These are phyloP conservation scores for Phlyctochytrium planicorne DNA, from an alignment of 192 early-diverging fungal genomes.

Conservation along the genomic window DNA sequence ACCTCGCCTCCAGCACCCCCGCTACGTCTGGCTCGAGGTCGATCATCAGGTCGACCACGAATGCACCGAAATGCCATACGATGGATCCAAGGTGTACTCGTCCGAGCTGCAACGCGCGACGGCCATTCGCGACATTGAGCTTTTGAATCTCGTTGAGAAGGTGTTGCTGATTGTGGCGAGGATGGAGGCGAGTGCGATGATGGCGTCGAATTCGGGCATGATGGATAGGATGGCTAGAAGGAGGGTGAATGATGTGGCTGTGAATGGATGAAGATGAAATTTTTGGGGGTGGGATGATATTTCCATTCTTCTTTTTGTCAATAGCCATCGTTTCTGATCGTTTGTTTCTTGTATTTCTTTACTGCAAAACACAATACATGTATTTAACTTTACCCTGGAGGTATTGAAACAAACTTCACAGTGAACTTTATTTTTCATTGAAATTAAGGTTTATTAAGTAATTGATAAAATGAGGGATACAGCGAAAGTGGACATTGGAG, in stretches of 20 bases:
- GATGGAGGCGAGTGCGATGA: not conserved
- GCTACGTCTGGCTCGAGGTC: not conserved
- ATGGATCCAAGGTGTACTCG: not conserved
- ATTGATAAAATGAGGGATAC: too few relatives aligned
- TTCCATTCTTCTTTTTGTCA: too few relatives aligned
- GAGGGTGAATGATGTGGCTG: not conserved
- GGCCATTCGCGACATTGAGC: not conserved
- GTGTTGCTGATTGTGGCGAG: not conserved
- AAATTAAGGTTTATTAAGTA: too few relatives aligned
- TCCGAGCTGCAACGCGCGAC: not conserved
- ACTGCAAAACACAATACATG: too few relatives aligned
- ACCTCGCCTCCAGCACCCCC: not conserved
- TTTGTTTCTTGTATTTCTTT: too few relatives aligned
- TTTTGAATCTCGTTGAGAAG: not conserved
- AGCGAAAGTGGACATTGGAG: too few relatives aligned
- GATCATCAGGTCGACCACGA: not conserved
- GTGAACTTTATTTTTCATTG: too few relatives aligned
- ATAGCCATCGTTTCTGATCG: too few relatives aligned
- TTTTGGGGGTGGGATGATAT: too few relatives aligned
- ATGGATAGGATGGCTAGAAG: too few relatives aligned
- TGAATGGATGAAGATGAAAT: not conserved
- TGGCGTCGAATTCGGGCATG: not conserved
- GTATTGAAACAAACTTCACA: too few relatives aligned
- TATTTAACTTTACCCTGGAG: too few relatives aligned
- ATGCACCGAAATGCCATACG: not conserved